Conservation (phyloP, 805 yeast species). For the Candida xyloterini region DNA sequence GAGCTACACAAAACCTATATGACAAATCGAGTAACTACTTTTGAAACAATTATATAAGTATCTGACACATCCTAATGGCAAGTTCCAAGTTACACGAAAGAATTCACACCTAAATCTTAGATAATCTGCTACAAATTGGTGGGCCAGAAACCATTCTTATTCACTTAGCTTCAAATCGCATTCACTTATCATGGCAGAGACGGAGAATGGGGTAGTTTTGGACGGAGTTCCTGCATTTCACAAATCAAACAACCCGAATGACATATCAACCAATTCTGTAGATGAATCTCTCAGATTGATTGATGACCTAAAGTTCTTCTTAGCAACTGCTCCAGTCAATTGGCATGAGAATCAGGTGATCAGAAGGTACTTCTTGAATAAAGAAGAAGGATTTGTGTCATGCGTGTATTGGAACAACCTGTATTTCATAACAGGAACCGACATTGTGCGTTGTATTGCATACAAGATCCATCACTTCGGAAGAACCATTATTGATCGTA, state of each 20-base stretch:
- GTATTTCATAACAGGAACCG: constrained; percentile 92
- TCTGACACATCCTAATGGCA: constrained; percentile 12
- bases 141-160: constrained; percentile 4
- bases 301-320: constrained; percentile 78
- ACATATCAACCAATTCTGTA: constrained; percentile 6
- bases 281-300: constrained; percentile 60
- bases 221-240: constrained; percentile 5
- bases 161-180: constrained; percentile 1
- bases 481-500: constrained; percentile 74
- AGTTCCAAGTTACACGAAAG: constrained; percentile 5
- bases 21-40: constrained; percentile 5
- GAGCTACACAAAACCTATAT: constrained; percentile 1
- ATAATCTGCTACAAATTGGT: constrained; percentile 7
- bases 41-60: constrained; percentile 13
- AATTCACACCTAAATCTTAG: constrained; percentile 2
- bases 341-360: constrained; percentile 90
- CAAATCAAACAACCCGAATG: constrained; percentile 1
- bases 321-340: constrained; percentile 91
- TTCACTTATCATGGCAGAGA: constrained; percentile 10
- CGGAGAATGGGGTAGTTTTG: constrained; percentile 7
- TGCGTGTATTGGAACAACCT: constrained; percentile 91
- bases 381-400: constrained; percentile 87
- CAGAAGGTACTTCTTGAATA: constrained; percentile 77
- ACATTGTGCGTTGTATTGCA: constrained; percentile 87
- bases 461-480: constrained; percentile 91